These are phyloP conservation scores for Amanita subjunquillea DNA, from an alignment of 768 basidiomycete genomes.

Conservation along the genomic window DNA sequence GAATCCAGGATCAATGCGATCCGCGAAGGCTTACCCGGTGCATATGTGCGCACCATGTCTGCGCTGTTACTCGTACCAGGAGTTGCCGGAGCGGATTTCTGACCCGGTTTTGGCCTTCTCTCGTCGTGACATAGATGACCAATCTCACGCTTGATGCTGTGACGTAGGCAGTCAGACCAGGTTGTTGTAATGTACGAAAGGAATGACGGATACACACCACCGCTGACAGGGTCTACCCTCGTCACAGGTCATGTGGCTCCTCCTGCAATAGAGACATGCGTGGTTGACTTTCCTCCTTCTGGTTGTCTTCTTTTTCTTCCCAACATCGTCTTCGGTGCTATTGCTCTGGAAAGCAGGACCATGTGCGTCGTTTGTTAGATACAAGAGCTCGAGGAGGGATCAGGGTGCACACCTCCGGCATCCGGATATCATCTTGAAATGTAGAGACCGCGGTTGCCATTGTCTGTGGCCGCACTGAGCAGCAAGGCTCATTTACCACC, in stretches of 20 bases:
- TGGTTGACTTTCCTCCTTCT: conserved; percentile 85
- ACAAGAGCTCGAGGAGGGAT: neutral
- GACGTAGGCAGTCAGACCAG: conserved; percentile 4
- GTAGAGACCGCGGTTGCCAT: conserved; percentile 2
- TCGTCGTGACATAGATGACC: conserved; percentile 93
- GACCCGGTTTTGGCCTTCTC: conserved; percentile 40
- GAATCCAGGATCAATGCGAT: neutral
- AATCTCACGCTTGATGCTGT: conserved; percentile 92
- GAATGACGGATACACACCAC: conserved; percentile 50
- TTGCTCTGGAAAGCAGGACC: neutral
- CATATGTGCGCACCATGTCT: conserved; percentile 30
- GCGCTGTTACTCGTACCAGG: conserved; percentile 11
- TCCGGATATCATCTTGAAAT: neutral
- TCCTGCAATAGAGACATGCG: conserved; percentile 87
- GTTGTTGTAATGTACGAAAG: conserved; percentile 6
- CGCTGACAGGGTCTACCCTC: conserved; percentile 86
- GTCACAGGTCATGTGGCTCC: conserved; percentile 90
- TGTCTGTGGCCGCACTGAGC: conserved; percentile 1
- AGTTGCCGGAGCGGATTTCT: conserved; percentile 28
- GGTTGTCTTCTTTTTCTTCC: conserved; percentile 39
- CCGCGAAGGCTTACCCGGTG: conserved; percentile 28
- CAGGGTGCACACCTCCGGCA: neutral
- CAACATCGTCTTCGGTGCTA: conserved; percentile 22
- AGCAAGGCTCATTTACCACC: neutral
- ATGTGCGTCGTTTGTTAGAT: neutral